A percentile compares a stretch with the other conserved stretches of the same genome.
phyloP scores from a whole-genome alignment of 2,329 filamentous ascomycete genomes.

The Ramularia endophylla region DNA sequence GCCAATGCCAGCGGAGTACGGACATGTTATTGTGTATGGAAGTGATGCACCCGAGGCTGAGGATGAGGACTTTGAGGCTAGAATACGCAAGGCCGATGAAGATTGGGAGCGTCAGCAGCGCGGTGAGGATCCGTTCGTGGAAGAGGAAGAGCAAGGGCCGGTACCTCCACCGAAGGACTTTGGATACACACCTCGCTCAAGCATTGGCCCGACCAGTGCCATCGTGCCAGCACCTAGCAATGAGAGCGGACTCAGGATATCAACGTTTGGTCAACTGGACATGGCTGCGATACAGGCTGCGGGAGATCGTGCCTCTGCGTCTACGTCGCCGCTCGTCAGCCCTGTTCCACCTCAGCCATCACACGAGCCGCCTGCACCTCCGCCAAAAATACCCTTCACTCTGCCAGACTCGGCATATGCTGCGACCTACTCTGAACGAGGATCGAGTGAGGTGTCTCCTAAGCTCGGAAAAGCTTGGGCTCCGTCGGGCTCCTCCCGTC shows the following conservation, averaged over 20 bases:
- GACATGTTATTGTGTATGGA: conserved; percentile 28
- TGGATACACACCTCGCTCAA: conserved; percentile 32
- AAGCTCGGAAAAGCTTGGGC: conserved; percentile 21
- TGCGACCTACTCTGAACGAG: conserved; percentile 21
- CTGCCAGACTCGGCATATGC: conserved; percentile 21
- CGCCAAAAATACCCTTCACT: conserved; percentile 25
- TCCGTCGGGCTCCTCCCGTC: conserved; percentile 26
- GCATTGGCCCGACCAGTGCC: conserved; percentile 22
- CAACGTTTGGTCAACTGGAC: conserved; percentile 26
- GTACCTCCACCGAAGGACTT: conserved; percentile 40
- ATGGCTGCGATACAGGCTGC: conserved; percentile 34
- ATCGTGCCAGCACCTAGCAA: conserved; percentile 16
- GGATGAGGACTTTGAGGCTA: conserved; percentile 27
- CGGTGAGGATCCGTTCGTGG: conserved; percentile 15
- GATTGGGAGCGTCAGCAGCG: conserved; percentile 28
- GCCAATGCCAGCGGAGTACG: conserved; percentile 21
- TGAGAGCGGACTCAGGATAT: conserved; percentile 24
- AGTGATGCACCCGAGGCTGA: conserved; percentile 14
- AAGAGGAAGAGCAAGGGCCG: conserved; percentile 32
- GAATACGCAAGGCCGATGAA: conserved; percentile 28
- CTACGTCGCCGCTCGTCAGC: conserved; percentile 13
- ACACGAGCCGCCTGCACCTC: conserved; percentile 44
- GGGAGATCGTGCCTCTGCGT: conserved; percentile 13
- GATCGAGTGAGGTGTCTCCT: conserved; percentile 27
- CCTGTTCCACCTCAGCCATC: conserved; percentile 37